These are phyloP conservation scores for Kodamaea sp. DNA, from an alignment of 1,139 yeast genomes.

Conservation along the genomic window DNA sequence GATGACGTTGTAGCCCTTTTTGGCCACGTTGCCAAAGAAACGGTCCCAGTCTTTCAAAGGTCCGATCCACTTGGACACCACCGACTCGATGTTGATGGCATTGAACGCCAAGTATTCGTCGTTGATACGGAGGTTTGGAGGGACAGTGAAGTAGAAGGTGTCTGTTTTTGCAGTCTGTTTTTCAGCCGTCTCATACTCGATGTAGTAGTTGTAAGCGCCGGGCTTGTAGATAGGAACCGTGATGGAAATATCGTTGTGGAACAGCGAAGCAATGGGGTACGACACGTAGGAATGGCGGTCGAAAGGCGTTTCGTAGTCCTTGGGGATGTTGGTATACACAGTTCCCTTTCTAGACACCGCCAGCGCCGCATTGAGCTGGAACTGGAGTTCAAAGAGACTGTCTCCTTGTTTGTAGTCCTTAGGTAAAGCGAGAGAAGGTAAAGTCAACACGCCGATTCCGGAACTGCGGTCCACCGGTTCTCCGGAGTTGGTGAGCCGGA, in stretches of 20 bases:
- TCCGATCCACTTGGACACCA: constrained; percentile 92
- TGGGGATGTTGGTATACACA: constrained; percentile 77
- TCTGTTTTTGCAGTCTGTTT: constrained; percentile 45
- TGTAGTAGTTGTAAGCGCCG: constrained; percentile 75
- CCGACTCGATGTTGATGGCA: constrained; percentile 80
- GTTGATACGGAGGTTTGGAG: constrained; percentile 67
- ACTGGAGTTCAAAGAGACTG: constrained; percentile 54
- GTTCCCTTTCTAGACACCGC: constrained; percentile 69
- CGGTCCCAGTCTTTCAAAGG: constrained; percentile 61
- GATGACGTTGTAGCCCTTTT: constrained; percentile 89
- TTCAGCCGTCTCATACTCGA: constrained; percentile 45
- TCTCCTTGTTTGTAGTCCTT: constrained; percentile 38
- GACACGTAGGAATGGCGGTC: constrained; percentile 56
- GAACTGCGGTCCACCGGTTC: constrained; percentile 53
- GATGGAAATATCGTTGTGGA: constrained; percentile 61
- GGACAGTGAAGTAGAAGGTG: constrained; percentile 74
- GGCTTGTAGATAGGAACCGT: constrained; percentile 67
- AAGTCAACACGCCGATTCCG: constrained; percentile 60
- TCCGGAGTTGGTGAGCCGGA: constrained; percentile 56
- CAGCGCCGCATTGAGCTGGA: constrained; percentile 75
- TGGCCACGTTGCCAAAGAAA: constrained; percentile 58
- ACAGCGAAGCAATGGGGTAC: constrained; percentile 46
- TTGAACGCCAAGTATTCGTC: constrained; percentile 67
- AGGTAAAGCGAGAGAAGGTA: constrained; percentile 60
- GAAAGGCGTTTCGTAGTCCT: constrained; percentile 41